These are phyloP conservation scores for Backusella liffmaniae DNA, from an alignment of 192 early-diverging fungal genomes.

Conservation along the genomic window DNA sequence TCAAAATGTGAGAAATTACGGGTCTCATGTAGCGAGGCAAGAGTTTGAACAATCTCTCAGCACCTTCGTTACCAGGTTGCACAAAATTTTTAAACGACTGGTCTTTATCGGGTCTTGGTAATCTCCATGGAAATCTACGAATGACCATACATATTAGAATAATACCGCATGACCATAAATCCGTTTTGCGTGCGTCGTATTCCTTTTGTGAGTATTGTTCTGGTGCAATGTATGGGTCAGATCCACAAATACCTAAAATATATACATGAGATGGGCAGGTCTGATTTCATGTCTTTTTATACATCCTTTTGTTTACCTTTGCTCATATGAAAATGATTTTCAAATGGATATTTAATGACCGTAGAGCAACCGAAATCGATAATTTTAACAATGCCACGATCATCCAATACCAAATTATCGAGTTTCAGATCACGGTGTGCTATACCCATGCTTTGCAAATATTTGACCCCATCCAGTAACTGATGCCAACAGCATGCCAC, in stretches of 20 bases:
- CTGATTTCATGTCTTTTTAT: too few species aligned
- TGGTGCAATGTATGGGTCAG: conserved; percentile 96
- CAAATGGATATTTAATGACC: conserved; percentile 86
- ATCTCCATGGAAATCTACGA: conserved; percentile 69
- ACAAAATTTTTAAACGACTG: conserved; percentile 53
- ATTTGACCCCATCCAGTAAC: conserved; percentile 70
- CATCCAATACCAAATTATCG: conserved; percentile 80
- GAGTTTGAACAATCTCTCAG: conserved; percentile 50
- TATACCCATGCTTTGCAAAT: conserved; percentile 76
- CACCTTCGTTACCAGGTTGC: conserved; percentile 44
- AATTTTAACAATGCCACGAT: conserved; percentile 70
- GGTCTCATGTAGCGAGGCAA: conserved; percentile 57
- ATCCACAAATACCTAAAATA: conserved; percentile 73
- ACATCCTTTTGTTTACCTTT: conserved; percentile 37
- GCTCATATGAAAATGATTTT: conserved; percentile 45
- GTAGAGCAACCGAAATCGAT: conserved; percentile 87
- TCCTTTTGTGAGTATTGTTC: conserved; percentile 71
- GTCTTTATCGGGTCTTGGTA: conserved; percentile 58
- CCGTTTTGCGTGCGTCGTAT: conserved; percentile 81
- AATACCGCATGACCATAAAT: conserved; percentile 91
- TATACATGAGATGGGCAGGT: too few species aligned
- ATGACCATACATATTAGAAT: conserved; percentile 80
- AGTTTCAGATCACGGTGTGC: conserved; percentile 87
- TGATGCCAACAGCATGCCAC: conserved; percentile 85
- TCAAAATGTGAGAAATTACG: conserved; percentile 61